These are phyloP conservation scores for Penicillium crustosum DNA, from an alignment of 2,329 filamentous ascomycete species.

Conservation along the genomic window DNA sequence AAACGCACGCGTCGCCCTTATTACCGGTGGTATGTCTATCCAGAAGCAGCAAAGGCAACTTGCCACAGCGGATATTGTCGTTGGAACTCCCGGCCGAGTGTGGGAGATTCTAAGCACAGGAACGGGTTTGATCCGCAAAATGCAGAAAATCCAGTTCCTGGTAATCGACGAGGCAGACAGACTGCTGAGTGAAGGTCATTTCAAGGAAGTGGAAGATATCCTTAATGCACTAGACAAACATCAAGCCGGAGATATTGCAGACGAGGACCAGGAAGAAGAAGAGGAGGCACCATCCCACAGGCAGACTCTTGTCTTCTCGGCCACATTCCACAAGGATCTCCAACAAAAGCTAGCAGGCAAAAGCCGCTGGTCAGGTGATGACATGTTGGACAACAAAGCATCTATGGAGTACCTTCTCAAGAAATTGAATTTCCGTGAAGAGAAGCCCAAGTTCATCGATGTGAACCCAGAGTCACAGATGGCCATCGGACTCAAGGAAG, in stretches of 20 bases:
- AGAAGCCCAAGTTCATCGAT: constrained; percentile 86
- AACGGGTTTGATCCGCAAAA: constrained; percentile 64
- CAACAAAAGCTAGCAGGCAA: constrained; percentile 89
- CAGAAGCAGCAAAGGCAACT: constrained; percentile 90
- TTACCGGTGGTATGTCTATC: constrained; percentile 91
- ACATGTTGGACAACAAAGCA: constrained; percentile 69
- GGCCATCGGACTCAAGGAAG: constrained; percentile 81
- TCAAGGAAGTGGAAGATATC: constrained; percentile 90
- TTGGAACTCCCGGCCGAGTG: constrained; percentile 85
- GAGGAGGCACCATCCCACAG: constrained; percentile 52
- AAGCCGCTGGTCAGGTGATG: constrained; percentile 55
- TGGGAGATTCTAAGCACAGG: constrained; percentile 91
- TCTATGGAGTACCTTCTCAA: constrained; percentile 91
- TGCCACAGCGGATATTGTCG: constrained; percentile 82
- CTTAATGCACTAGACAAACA: constrained; percentile 73
- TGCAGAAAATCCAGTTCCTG: constrained; percentile 75
- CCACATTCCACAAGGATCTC: constrained; percentile 87
- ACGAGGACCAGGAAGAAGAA: constrained; percentile 35
- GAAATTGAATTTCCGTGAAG: constrained; percentile 82
- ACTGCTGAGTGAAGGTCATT: constrained; percentile 86
- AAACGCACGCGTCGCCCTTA: constrained; percentile 66
- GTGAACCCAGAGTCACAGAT: constrained; percentile 87
- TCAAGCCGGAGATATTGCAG: constrained; percentile 42
- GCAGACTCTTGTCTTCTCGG: constrained; percentile 94
- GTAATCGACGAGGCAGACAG: constrained; percentile 94